A percentile compares a stretch with the other conserved stretches of the same genome.
These are phyloP conservation scores for Haemoproteus tartakovskyi DNA, from an alignment of 169 alveolate species.

Conservation along the genomic window DNA sequence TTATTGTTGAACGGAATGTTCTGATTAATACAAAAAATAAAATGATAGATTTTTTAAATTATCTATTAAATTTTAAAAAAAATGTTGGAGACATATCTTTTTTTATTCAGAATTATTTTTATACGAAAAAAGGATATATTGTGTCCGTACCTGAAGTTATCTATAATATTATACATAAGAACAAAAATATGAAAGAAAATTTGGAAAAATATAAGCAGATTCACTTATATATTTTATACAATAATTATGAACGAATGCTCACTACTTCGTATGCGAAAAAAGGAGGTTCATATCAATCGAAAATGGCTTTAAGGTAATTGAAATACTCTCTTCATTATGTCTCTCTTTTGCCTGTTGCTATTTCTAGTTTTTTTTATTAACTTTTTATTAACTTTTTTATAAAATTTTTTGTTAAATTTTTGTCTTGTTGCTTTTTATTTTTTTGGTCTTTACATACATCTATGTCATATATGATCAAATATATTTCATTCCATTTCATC, in stretches of 20 bases:
- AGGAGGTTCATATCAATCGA: slow-evolving; percentile 40
- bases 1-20: slow-evolving; percentile 36
- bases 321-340: too few species aligned
- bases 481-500: too few species aligned
- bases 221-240: slow-evolving; percentile 45
- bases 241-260: slow-evolving; percentile 21
- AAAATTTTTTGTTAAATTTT: too few species aligned
- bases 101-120: slow-evolving; percentile 58
- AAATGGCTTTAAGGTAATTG: slow-evolving; percentile 51
- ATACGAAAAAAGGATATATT: slow-evolving; percentile 59
- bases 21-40: slow-evolving; percentile 13
- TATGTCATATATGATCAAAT: too few species aligned
- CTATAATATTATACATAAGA: slow-evolving; percentile 57
- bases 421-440: too few species aligned
- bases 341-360: too few species aligned
- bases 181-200: slow-evolving; percentile 19
- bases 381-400: too few species aligned
- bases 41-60: slow-evolving; percentile 16
- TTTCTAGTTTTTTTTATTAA: too few species aligned
- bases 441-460: too few species aligned
- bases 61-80: slow-evolving; percentile 49
- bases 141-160: slow-evolving; percentile 45
- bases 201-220: slow-evolving; percentile 5
- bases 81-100: slow-evolving; percentile 45
- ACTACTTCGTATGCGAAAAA: slow-evolving; percentile 5